These are phyloP conservation scores for Gentiana straminea DNA, from an alignment of 257 asterid species.

Conservation along the genomic window DNA sequence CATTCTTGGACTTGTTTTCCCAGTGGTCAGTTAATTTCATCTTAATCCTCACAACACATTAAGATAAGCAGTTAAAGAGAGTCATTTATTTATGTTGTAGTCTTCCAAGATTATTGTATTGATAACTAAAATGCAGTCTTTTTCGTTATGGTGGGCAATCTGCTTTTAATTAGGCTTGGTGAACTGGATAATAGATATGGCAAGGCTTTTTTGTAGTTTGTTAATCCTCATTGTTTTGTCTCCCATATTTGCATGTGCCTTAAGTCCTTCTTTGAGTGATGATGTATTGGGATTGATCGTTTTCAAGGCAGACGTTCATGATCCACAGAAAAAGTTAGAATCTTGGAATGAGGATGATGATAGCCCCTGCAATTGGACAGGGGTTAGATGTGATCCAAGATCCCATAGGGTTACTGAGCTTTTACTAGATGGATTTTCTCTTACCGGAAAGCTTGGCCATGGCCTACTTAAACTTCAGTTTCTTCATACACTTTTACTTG, in stretches of 20 bases:
- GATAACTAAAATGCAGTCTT: neutral
- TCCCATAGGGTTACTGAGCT: slow-evolving; percentile 90
- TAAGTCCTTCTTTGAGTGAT: slow-evolving; percentile 75
- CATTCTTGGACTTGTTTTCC: no score
- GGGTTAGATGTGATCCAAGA: slow-evolving; percentile 79
- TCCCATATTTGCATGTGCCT: slow-evolving; percentile 24
- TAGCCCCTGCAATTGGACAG: slow-evolving; percentile 80
- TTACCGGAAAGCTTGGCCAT: slow-evolving; percentile 77
- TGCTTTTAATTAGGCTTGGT: neutral
- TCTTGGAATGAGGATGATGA: slow-evolving; percentile 94
- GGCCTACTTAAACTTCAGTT: slow-evolving; percentile 77
- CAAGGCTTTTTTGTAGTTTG: slow-evolving; percentile 22
- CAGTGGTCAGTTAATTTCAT: no score
- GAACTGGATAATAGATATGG: slow-evolving; percentile 35
- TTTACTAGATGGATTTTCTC: slow-evolving; percentile 70
- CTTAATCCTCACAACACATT: no score
- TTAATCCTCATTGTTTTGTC: slow-evolving; percentile 21
- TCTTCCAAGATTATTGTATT: no score
- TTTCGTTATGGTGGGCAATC: slow-evolving; percentile 7
- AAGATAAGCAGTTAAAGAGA: no score
- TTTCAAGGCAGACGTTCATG: slow-evolving; percentile 75
- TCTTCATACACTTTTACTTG: slow-evolving; percentile 66
- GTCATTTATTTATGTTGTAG: no score
- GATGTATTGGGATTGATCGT: slow-evolving; percentile 90
- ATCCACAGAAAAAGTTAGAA: slow-evolving; percentile 54